Conservation (phyloP, 192 early-diverging fungal genomes). For the Fimicolochytrium jonesii region DNA sequence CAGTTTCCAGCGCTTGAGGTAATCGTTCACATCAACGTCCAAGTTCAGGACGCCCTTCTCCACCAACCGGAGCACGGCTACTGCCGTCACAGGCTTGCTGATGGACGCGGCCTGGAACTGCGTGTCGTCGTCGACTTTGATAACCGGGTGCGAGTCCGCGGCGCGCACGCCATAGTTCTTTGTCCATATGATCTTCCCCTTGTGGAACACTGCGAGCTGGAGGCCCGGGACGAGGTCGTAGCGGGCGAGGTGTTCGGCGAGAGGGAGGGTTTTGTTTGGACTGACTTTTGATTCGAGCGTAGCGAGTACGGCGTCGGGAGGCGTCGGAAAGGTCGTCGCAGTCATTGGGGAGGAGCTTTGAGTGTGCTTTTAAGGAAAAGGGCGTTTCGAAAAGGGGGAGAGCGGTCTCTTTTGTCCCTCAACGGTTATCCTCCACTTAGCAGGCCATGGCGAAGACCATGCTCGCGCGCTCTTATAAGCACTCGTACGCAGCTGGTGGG, state of each 20-base stretch:
- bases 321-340: too few relatives aligned
- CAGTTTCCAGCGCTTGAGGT: conserved; percentile 21
- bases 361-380: too few relatives aligned
- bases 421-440: too few relatives aligned
- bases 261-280: not conserved
- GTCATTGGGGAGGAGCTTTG: too few relatives aligned
- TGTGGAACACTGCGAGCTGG: not conserved
- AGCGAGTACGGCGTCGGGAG: not conserved
- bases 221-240: conserved; percentile 1
- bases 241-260: not conserved
- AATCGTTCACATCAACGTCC: conserved; percentile 27
- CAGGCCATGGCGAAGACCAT: too few relatives aligned
- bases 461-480: too few relatives aligned
- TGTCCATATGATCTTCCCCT: not conserved
- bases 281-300: not conserved
- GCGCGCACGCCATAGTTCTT: not conserved
- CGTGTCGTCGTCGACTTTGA: conserved; percentile 8
- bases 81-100: conserved; percentile 28
- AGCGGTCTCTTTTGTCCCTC: too few relatives aligned
- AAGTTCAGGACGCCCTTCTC: conserved; percentile 31
- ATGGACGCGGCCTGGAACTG: conserved; percentile 35
- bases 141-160: not conserved
- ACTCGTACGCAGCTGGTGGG: too few relatives aligned
- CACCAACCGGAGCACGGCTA: conserved; percentile 30
- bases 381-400: too few relatives aligned